Evolutionary conservation across 805 yeast species (phyloP).

Genomic region (Hagleromyces aurorensis): DNA sequence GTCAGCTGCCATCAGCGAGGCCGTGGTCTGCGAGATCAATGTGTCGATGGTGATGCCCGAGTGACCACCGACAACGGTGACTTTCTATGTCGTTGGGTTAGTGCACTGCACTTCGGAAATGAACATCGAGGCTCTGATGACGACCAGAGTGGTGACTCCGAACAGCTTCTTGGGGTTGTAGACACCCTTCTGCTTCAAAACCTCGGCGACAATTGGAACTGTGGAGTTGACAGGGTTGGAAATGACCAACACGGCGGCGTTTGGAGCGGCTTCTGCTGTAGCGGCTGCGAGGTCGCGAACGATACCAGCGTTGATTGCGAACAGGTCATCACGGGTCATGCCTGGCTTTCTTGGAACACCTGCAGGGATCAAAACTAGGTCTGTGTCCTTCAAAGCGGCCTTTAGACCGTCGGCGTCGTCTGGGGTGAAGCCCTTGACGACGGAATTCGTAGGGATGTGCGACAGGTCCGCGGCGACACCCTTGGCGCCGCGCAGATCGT

Average conservation of each 20-base stretch:
- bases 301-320: conserved; percentile 93
- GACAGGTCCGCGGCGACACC: conserved; percentile 97
- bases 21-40: conserved; percentile 75
- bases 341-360: conserved; percentile 99
- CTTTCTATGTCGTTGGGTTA: conserved; percentile 66
- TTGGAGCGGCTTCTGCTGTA: conserved; percentile 73
- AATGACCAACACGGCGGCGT: conserved; percentile 74
- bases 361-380: conserved; percentile 87
- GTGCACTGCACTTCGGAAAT: conserved; percentile 46
- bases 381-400: conserved; percentile 62
- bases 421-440: conserved; percentile 81
- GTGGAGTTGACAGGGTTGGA: conserved; percentile 97
- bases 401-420: conserved; percentile 61
- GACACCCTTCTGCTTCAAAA: conserved; percentile 73
- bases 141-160: conserved; percentile 94
- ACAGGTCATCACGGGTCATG: conserved; percentile 96
- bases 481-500: conserved; percentile 86
- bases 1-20: conserved; percentile 54
- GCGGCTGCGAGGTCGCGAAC: conserved; percentile 88
- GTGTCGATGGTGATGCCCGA: conserved; percentile 96
- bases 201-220: conserved; percentile 94
- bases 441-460: conserved; percentile 88
- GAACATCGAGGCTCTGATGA: conserved; percentile 83
- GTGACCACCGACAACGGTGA: conserved; percentile 94
- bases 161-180: conserved; percentile 88